Conservation (phyloP, 805 yeast genomes). For the Kodamaea sagamina region DNA sequence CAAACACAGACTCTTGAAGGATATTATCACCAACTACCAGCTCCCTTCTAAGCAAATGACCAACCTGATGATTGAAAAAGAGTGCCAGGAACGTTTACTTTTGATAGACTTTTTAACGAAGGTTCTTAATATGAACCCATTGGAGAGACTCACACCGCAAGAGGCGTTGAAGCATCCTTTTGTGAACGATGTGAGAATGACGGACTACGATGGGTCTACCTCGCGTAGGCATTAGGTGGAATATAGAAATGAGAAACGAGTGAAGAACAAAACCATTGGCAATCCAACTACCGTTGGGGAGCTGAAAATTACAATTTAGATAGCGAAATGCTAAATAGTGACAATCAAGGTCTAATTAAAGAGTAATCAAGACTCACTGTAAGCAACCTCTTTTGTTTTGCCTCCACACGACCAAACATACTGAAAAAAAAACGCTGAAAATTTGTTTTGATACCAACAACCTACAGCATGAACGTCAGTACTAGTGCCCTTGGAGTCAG, state of each 20-base stretch:
- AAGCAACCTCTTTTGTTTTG: background rate
- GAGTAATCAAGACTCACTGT: too few relatives aligned
- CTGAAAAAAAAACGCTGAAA: slow-evolving; percentile 1
- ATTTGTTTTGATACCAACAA: background rate
- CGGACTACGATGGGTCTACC: slow-evolving; percentile 3
- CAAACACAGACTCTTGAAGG: slow-evolving; percentile 60
- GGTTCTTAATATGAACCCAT: slow-evolving; percentile 79
- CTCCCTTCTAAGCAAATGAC: slow-evolving; percentile 61
- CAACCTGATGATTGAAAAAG: slow-evolving; percentile 59
- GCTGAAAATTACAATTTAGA: too few relatives aligned
- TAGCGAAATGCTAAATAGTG: background rate
- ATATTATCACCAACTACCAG: slow-evolving; percentile 76
- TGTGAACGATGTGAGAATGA: slow-evolving; percentile 43
- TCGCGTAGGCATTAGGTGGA: slow-evolving; percentile 2
- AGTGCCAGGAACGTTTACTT: slow-evolving; percentile 68
- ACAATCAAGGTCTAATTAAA: too few relatives aligned
- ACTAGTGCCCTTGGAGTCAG: slow-evolving; percentile 85
- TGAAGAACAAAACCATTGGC: background rate
- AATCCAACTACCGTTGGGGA: too few relatives aligned
- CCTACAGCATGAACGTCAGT: slow-evolving; percentile 74
- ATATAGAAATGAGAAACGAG: background rate
- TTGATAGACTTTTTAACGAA: slow-evolving; percentile 79
- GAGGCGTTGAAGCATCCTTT: slow-evolving; percentile 94
- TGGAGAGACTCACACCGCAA: slow-evolving; percentile 96
- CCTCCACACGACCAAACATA: too few relatives aligned